Evolutionary conservation across 2,329 filamentous ascomycete species (phyloP).

Genomic region (Annulohypoxylon truncatum): DNA sequence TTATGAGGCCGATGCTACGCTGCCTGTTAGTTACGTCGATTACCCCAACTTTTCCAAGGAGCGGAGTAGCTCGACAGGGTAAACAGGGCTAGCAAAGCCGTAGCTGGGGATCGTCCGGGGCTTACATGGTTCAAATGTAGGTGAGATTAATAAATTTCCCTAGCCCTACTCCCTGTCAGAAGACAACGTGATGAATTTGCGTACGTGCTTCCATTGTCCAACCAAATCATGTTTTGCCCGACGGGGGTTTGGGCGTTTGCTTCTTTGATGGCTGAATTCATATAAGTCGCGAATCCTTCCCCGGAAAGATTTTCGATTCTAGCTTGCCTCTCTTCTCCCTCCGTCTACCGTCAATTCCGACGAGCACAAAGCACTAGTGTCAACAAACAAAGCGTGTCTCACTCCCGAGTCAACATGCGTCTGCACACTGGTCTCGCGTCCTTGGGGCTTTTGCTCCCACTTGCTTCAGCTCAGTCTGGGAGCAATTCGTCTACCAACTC

Average conservation of each 20-base stretch:
- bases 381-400: slow-evolving; percentile 35
- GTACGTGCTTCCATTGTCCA: slow-evolving; percentile 36
- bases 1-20: slow-evolving; percentile 31
- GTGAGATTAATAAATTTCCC: slow-evolving; percentile 45
- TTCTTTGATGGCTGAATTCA: slow-evolving; percentile 38
- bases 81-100: slow-evolving; percentile 13
- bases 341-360: slow-evolving; percentile 39
- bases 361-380: slow-evolving; percentile 34
- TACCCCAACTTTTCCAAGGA: slow-evolving; percentile 49
- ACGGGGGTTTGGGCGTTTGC: slow-evolving; percentile 18
- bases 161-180: slow-evolving; percentile 29
- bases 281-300: slow-evolving; percentile 43
- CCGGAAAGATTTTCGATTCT: slow-evolving; percentile 5
- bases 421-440: slow-evolving; percentile 44
- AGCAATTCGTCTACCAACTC: slow-evolving; percentile 39
- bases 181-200: slow-evolving; percentile 33
- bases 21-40: slow-evolving; percentile 38
- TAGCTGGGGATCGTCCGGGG: slow-evolving; percentile 34
- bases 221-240: slow-evolving; percentile 35
- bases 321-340: slow-evolving; percentile 26
- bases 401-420: slow-evolving; percentile 46
- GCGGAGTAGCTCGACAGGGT: slow-evolving; percentile 46
- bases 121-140: slow-evolving; percentile 34
- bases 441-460: slow-evolving; percentile 49
- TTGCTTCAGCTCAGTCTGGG: slow-evolving; percentile 46